A percentile compares a stretch with the other conserved stretches of the same genome.
phyloP scores from a whole-genome alignment of 2,329 filamentous ascomycete species.

The Calycina marina region DNA sequence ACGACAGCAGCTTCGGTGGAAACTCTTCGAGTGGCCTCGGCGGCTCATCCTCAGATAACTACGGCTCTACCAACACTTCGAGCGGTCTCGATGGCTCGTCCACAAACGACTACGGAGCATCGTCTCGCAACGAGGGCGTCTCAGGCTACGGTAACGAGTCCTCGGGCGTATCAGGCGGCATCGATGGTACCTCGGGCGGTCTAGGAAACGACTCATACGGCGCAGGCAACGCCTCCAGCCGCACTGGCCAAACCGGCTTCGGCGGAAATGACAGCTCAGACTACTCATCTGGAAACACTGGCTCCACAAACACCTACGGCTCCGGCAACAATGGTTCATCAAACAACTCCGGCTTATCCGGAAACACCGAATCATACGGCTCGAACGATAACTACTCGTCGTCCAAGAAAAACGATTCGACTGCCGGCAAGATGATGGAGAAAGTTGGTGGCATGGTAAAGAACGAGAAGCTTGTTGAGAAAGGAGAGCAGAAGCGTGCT shows the following conservation, averaged over 20 bases:
- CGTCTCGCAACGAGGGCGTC: slow-evolving; percentile 1
- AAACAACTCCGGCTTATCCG: slow-evolving; percentile 16
- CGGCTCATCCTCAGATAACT: slow-evolving; percentile 10
- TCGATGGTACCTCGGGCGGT: no score
- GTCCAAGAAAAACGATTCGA: slow-evolving; percentile 10
- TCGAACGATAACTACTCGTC: slow-evolving; percentile 14
- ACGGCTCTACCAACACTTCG: slow-evolving; percentile 3
- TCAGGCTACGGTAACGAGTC: slow-evolving; percentile 9
- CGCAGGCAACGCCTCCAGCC: slow-evolving; percentile 9
- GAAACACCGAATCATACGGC: slow-evolving; percentile 10
- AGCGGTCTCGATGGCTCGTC: background rate
- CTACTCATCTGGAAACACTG: slow-evolving; percentile 24
- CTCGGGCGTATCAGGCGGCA: slow-evolving; percentile 9
- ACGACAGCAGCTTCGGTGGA: slow-evolving; percentile 12
- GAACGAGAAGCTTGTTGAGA: slow-evolving; percentile 31
- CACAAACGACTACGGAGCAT: background rate
- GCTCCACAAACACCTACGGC: slow-evolving; percentile 10
- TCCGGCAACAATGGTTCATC: slow-evolving; percentile 10
- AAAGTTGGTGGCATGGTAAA: slow-evolving; percentile 37
- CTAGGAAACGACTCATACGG: slow-evolving; percentile 7
- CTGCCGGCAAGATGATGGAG: slow-evolving; percentile 41
- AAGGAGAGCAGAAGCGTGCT: slow-evolving; percentile 36
- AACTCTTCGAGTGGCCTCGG: slow-evolving; percentile 11
- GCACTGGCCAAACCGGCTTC: background rate
- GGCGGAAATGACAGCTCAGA: slow-evolving; percentile 6